These are phyloP conservation scores for Oropetium thomaeum DNA, from an alignment of 176 grass and related monocot species.

Conservation along the genomic window DNA sequence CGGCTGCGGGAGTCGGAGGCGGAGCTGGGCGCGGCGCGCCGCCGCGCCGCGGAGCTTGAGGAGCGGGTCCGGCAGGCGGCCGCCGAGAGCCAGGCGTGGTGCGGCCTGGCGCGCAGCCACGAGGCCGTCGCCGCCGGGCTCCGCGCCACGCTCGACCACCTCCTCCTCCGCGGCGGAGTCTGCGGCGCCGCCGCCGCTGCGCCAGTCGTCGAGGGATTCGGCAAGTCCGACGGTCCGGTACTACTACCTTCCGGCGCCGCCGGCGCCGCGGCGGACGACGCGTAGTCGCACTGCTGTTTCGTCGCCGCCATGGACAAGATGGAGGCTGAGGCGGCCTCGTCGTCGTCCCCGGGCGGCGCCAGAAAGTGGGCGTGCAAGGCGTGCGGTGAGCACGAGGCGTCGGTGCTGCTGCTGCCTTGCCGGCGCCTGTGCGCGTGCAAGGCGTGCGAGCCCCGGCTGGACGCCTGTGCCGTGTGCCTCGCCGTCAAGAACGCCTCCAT, in stretches of 20 bases:
- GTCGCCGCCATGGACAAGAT: background rate
- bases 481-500: conserved; percentile 46
- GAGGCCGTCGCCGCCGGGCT: too few relatives aligned
- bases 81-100: too few relatives aligned
- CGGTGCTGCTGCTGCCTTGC: conserved; percentile 61
- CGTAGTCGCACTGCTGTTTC: conserved; percentile 32
- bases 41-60: background rate
- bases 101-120: background rate
- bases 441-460: conserved; percentile 33
- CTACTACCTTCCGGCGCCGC: too few relatives aligned
- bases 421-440: conserved; percentile 71
- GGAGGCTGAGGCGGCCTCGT: background rate
- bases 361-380: conserved; percentile 35
- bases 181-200: background rate
- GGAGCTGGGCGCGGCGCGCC: conserved; percentile 21
- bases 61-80: too few relatives aligned
- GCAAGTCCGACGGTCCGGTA: conserved; percentile 51
- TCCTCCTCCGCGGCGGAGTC: background rate
- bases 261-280: conserved; percentile 23
- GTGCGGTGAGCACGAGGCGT: conserved; percentile 35
- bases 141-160: too few relatives aligned
- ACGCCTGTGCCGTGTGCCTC: conserved; percentile 49
- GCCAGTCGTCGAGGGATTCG: conserved; percentile 48
- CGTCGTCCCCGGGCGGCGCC: background rate
- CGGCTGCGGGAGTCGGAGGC: conserved; percentile 35